Conservation (phyloP, 2,329 filamentous ascomycete species). For the Trichoderma sp. region DNA sequence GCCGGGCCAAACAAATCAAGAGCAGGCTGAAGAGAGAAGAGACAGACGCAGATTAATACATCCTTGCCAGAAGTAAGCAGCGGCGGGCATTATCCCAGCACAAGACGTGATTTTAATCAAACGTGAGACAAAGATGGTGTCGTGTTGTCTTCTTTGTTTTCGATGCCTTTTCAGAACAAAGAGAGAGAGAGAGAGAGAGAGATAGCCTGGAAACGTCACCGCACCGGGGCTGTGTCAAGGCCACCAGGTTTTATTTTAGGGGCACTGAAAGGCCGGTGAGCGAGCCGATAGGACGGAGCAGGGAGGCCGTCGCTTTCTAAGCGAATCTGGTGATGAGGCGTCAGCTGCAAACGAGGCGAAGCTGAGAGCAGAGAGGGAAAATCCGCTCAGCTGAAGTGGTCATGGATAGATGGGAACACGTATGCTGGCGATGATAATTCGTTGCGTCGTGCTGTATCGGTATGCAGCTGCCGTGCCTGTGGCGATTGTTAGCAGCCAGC, state of each 20-base stretch:
- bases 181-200: background rate
- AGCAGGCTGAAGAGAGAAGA: background rate
- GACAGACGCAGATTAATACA: background rate
- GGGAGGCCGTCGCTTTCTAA: background rate
- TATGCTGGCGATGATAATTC: background rate
- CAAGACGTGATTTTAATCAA: background rate
- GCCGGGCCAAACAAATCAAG: background rate
- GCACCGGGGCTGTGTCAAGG: conserved; percentile 16
- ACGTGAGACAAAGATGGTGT: background rate
- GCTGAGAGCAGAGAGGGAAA: background rate
- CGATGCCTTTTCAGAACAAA: background rate
- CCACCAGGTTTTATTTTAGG: conserved; percentile 15
- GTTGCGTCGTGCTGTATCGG: background rate
- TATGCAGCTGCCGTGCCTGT: background rate
- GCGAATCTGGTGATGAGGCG: conserved; percentile 5
- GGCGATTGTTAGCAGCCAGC: background rate
- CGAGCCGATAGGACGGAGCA: conserved; percentile 1
- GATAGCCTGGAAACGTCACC: conserved; percentile 21
- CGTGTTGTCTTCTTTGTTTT: background rate
- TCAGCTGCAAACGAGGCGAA: conserved; percentile 14
- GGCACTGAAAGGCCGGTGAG: conserved; percentile 5
- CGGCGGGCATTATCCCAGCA: background rate
- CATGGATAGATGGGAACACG: background rate
- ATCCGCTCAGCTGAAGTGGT: background rate
- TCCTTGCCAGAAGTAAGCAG: conserved; percentile 4